These are phyloP conservation scores for Delphinella strobiligena DNA, from an alignment of 2,329 filamentous ascomycete genomes.

Conservation along the genomic window DNA sequence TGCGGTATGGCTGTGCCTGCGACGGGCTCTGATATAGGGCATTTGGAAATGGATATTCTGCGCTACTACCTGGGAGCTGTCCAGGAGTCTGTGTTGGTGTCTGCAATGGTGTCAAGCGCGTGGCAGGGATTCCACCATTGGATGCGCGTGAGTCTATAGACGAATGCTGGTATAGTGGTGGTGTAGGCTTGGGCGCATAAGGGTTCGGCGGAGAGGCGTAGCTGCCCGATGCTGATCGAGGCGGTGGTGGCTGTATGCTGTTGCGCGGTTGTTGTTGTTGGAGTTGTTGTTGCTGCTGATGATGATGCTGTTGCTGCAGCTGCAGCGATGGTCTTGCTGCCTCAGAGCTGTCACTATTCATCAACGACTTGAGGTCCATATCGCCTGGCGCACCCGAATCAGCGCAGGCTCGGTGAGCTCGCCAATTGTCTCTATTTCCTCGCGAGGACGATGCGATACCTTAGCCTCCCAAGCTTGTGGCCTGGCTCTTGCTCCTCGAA, in stretches of 20 bases:
- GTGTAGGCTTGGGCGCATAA: conserved; percentile 6
- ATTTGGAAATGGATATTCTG: conserved; percentile 10
- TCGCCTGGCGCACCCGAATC: too few relatives aligned
- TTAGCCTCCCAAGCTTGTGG: too few relatives aligned
- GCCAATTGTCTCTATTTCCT: too few relatives aligned
- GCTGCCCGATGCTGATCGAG: conserved; percentile 5
- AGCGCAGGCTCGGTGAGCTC: too few relatives aligned
- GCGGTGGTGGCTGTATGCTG: neutral
- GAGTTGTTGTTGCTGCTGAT: conserved; percentile 1
- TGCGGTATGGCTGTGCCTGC: conserved; percentile 12
- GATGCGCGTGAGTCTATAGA: conserved; percentile 13
- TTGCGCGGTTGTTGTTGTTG: conserved; percentile 1
- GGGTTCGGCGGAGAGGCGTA: conserved; percentile 7
- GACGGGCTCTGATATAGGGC: conserved; percentile 17
- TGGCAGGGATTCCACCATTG: conserved; percentile 12
- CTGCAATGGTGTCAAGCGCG: conserved; percentile 18
- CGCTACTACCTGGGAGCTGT: conserved; percentile 16
- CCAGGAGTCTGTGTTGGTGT: conserved; percentile 14
- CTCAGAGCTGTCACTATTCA: conserved; percentile 19
- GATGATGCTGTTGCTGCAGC: conserved; percentile 8
- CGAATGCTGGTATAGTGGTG: conserved; percentile 10
- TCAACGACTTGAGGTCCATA: conserved; percentile 20
- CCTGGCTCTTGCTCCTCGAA: too few relatives aligned
- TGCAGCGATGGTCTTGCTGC: conserved; percentile 11
- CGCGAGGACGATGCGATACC: too few relatives aligned